A percentile compares a stretch with the other conserved stretches of the same genome.
Evolutionary conservation across 805 yeast species (phyloP).

Genomic region (Wickerhamomyces alni): DNA sequence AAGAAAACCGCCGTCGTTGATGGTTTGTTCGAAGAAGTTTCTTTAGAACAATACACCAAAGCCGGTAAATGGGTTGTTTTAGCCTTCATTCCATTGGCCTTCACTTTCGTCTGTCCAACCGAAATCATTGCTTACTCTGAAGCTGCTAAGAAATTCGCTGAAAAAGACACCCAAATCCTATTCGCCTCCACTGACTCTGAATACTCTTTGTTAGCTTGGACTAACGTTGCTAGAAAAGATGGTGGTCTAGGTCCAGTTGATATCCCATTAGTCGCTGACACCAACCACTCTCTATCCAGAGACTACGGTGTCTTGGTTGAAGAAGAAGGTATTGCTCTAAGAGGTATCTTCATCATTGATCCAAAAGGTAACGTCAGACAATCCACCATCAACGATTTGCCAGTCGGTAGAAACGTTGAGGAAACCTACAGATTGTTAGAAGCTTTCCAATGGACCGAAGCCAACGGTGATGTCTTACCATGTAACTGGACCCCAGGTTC

Average conservation of each 20-base stretch:
- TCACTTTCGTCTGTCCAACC: constrained; percentile 99
- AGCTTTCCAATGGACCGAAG: constrained; percentile 99
- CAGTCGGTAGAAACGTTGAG: constrained; percentile 98
- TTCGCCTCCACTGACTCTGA: constrained; percentile 99
- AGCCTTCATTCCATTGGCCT: constrained; percentile 97
- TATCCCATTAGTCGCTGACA: constrained; percentile 94
- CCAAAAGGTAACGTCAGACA: constrained; percentile 95
- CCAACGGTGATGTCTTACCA: constrained; percentile 99
- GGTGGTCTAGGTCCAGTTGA: constrained; percentile 97
- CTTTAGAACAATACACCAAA: constrained; percentile 74
- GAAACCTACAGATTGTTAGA: constrained; percentile 96
- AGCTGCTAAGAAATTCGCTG: constrained; percentile 85
- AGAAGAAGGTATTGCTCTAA: constrained; percentile 94
- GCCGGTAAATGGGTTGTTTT: constrained; percentile 97
- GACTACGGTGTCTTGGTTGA: constrained; percentile 97
- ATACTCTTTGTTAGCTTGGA: constrained; percentile 97
- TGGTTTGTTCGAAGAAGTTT: constrained; percentile 92
- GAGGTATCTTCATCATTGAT: constrained; percentile 98
- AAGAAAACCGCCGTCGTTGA: constrained; percentile 95
- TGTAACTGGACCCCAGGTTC: constrained; percentile 98
- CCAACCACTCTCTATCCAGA: constrained; percentile 89
- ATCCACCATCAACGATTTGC: constrained; percentile 95
- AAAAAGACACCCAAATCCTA: constrained; percentile 79
- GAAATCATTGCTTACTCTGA: constrained; percentile 98
- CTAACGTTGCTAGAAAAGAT: constrained; percentile 90